Percentiles rank a stretch among this genome's conserved stretches.
Conservation (phyloP, 2,329 filamentous ascomycete genomes). For the Clonostachys chloroleuca region DNA sequence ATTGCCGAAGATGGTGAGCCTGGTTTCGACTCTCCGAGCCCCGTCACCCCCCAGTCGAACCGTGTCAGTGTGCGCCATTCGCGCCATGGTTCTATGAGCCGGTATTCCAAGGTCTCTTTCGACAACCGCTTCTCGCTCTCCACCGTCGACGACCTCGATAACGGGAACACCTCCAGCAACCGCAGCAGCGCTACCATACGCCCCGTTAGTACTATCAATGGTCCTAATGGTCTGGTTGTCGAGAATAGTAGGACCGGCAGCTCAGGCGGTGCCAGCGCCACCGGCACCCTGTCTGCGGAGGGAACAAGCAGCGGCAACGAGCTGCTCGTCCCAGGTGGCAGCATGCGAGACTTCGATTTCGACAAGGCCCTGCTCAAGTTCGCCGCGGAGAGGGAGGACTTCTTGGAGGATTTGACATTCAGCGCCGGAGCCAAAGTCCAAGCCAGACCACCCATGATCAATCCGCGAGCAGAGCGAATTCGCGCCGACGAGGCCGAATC, state of each 20-base stretch:
- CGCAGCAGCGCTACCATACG: slow-evolving; percentile 63
- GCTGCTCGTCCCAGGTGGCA: slow-evolving; percentile 13
- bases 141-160: slow-evolving; percentile 54
- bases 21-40: slow-evolving; percentile 23
- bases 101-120: slow-evolving; percentile 49
- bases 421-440: slow-evolving; percentile 77
- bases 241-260: slow-evolving; percentile 3
- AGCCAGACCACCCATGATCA: slow-evolving; percentile 65
- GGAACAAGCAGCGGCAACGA: neutral
- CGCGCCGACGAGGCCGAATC: slow-evolving; percentile 63
- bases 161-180: slow-evolving; percentile 52
- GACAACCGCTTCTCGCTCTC: slow-evolving; percentile 47
- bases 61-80: slow-evolving; percentile 42
- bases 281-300: slow-evolving; percentile 1
- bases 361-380: slow-evolving; percentile 92
- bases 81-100: slow-evolving; percentile 54
- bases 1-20: slow-evolving; percentile 31
- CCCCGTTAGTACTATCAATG: slow-evolving; percentile 21
- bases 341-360: slow-evolving; percentile 74
- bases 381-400: slow-evolving; percentile 88
- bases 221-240: slow-evolving; percentile 10
- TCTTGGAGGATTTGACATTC: slow-evolving; percentile 88
- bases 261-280: slow-evolving; percentile 8
- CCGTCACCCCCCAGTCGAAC: slow-evolving; percentile 8
- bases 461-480: slow-evolving; percentile 78